These are phyloP conservation scores for Spirogloea muscicola DNA, from an alignment of 139 green algal genomes.

Conservation along the genomic window DNA sequence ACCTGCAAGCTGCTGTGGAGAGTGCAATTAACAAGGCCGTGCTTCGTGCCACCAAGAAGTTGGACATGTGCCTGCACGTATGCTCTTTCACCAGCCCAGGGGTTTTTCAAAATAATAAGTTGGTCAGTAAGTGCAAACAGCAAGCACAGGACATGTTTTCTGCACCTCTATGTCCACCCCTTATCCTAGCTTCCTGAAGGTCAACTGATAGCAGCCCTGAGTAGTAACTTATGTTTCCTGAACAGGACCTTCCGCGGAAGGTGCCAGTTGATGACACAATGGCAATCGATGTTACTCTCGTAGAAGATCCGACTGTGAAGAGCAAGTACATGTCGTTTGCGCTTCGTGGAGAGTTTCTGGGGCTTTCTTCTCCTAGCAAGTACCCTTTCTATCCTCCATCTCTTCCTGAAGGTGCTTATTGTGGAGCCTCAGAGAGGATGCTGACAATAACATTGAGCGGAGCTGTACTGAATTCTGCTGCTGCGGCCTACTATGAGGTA, in stretches of 20 bases:
- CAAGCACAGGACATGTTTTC: no score
- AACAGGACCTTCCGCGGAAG: constrained; percentile 5
- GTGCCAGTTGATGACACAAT: constrained; percentile 9
- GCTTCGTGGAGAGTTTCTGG: constrained; percentile 13
- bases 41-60: constrained; percentile 1
- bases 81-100: no score
- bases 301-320: constrained; percentile 2
- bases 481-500: constrained; percentile 28
- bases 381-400: no score
- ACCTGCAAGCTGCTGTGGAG: constrained; percentile 25
- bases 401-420: background rate
- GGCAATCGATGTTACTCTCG: constrained; percentile 22
- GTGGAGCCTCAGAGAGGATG: constrained; percentile 28
- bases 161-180: no score
- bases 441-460: constrained; percentile 25
- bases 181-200: no score
- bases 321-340: constrained; percentile 9
- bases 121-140: no score
- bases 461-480: constrained; percentile 28
- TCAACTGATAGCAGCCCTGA: no score
- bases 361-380: no score
- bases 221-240: no score
- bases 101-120: no score
- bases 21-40: constrained; percentile 5
- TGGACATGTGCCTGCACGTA: constrained; percentile 25